Evolutionary conservation across 495 filamentous ascomycete species (phyloP), one percentile per base, ranked within the genome.

Genomic region (Penicillium maclennaniae): DNA sequence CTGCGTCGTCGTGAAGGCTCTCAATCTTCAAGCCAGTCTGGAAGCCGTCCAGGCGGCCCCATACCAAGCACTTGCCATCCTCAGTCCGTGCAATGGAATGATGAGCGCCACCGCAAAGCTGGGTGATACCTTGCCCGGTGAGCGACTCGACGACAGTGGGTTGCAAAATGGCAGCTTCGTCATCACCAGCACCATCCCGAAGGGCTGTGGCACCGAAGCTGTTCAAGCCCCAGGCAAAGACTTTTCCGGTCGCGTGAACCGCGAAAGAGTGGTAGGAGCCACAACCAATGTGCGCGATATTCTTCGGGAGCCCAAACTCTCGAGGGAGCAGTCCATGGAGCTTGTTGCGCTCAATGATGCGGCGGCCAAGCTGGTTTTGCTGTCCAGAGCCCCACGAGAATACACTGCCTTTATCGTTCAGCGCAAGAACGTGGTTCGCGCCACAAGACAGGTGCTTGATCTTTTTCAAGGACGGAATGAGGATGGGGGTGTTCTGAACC

Each of bases 141-240:
- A 97, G 79, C 5, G 76, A 78, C 7, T 83, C 55, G 36, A 91
- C 83, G 15, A 82, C 64, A 12, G 78, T 77, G 2, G 87, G 85
- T 41, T 76, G 75, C 7, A 77, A 68, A 45, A 87, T 74, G 37
- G 76, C 73, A 27, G 83, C 79, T 48, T 77, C 78, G 50, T 84
- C 78, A 20, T 84, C 79, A 51, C 91, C 90, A 21, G 84, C 89
- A 43, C 81, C 79, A 12, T 82, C 79, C 12, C 76, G 74, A 47
- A 90, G 78, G 41, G 88, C 93, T 9, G 86, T 88, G 68, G 92
- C 85, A 43, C 85, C 87, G 63, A 87, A 95, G 65, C 85, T 89
- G 72, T 96, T 97, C 34, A 91, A 70, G 6, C 92, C 92, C 90
- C 91, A 97, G 19, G 84, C 76, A 69, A 81, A 92, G 51, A 93